Base-by-base conservation (phyloP, 2,329 filamentous ascomycete genomes). In the Clonostachys solani region DNA sequence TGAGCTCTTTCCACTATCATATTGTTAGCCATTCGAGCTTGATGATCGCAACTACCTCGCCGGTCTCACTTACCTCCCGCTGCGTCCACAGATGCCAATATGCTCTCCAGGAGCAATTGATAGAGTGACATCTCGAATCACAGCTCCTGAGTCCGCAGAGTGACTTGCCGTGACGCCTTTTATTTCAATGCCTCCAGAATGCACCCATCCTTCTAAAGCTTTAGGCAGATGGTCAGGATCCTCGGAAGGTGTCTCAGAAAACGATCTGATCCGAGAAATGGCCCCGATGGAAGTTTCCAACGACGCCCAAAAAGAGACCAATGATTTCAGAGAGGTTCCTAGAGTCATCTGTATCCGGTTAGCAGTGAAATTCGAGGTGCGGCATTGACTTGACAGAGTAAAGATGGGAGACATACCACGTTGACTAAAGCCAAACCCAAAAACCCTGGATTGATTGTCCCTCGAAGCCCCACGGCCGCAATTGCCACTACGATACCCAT, bases 401-500 rank as follows among this genome's bases (percentile, higher is more conserved):
- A 55, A 59, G 17, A 71, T 54, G 17, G 71, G 49, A n/a, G 59
- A 59, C 12, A 63, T 4, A 66, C 40, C 9, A 59, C 54, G 29
- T 65, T 59, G 0, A 65, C 40, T 5, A 53, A 40, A 17, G 49
- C 23, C 12, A 64, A 17, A 1, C 65, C 66, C 8, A 65, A 57
- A 3, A 58, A 60, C 2, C 64, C 64, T 16, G 54, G 50, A 13
- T 52, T 58, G 1, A 60, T 57, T 1, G 52, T 51, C 2, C 50
- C 50, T 1, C 48, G 41, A 13, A 59, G 47, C 12, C 50, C 45
- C 2, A 76, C 65, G 2, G 73, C 68, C 4, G 78, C 71, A 55
- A 23, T 59, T 5, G 79, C 70, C 1, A 79, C 53, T 1, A 75
- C 50, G 1, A 73, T 61, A 0, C 74, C 74, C 43, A 79, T 64